Percentiles rank a stretch among this genome's conserved stretches.
phyloP scores from a whole-genome alignment of 129 eudicot genomes.

The Solidago caesia region DNA sequence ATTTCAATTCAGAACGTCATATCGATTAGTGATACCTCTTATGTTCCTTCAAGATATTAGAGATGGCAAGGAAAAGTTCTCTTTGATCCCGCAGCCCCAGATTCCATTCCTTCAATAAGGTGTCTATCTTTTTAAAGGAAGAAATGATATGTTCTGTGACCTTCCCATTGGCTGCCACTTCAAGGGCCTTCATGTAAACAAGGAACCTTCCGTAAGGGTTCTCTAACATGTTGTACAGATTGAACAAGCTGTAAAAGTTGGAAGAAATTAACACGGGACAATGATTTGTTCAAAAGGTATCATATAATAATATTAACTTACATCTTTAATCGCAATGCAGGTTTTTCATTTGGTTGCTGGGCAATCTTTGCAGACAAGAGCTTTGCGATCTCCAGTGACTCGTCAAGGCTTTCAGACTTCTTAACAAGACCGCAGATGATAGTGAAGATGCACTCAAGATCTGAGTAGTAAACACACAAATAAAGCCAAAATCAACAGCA shows the following conservation, averaged over 20 bases:
- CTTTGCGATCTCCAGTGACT: slow-evolving; percentile 72
- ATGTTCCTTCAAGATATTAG: slow-evolving; percentile 71
- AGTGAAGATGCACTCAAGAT: slow-evolving; percentile 83
- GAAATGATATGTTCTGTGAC: slow-evolving; percentile 69
- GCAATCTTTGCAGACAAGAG: slow-evolving; percentile 58
- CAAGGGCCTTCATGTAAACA: slow-evolving; percentile 83
- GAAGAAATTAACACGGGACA: background rate
- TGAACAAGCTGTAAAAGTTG: slow-evolving; percentile 57
- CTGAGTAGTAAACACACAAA: slow-evolving; percentile 27
- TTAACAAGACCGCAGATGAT: slow-evolving; percentile 81
- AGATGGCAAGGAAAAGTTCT: slow-evolving; percentile 62
- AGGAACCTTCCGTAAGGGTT: slow-evolving; percentile 69
- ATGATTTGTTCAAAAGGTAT: background rate
- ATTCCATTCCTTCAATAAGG: slow-evolving; percentile 84
- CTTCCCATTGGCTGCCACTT: slow-evolving; percentile 66
- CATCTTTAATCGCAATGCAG: slow-evolving; percentile 77
- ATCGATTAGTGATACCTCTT: slow-evolving; percentile 48
- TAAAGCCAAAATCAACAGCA: background rate
- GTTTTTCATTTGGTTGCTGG: slow-evolving; percentile 75
- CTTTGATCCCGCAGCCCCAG: slow-evolving; percentile 81
- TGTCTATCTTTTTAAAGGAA: slow-evolving; percentile 73
- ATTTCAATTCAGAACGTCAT: too few relatives aligned
- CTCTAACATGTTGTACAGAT: slow-evolving; percentile 83
- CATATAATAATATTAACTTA: slow-evolving; percentile 22
- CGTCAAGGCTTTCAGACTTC: slow-evolving; percentile 71